These are phyloP conservation scores for Mycotypha africana DNA, from an alignment of 371 early-diverging fungal species.

Conservation along the genomic window DNA sequence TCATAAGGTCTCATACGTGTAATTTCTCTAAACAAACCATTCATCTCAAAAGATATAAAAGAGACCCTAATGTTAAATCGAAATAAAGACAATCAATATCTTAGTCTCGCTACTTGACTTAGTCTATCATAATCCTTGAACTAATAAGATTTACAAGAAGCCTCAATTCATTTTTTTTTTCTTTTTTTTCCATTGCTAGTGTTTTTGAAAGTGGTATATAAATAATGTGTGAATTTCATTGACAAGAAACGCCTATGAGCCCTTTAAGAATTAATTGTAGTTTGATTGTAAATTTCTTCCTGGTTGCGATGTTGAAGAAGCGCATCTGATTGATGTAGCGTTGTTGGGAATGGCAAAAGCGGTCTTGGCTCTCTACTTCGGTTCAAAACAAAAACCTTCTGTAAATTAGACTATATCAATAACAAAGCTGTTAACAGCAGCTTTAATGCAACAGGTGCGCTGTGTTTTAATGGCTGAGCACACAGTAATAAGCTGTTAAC, in stretches of 20 bases:
- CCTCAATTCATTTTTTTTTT: too few species aligned
- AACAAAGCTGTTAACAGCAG: constrained; percentile 3
- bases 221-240: too few species aligned
- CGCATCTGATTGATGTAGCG: constrained; percentile 2
- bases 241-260: not conserved
- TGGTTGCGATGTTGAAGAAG: not conserved
- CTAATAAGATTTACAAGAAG: too few species aligned
- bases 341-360: not conserved
- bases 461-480: constrained; percentile 2
- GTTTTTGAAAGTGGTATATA: too few species aligned
- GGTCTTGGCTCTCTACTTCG: constrained; percentile 2
- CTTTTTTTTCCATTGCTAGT: too few species aligned
- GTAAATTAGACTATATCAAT: constrained; percentile 1
- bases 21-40: too few species aligned
- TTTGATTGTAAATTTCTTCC: constrained; percentile 1
- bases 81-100: too few species aligned
- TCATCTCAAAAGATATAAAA: too few species aligned
- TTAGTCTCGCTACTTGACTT: too few species aligned
- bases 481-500: constrained; percentile 2
- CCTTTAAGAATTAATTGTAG: constrained; percentile 1
- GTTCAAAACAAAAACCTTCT: constrained; percentile 3
- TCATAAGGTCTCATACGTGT: too few species aligned
- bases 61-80: too few species aligned
- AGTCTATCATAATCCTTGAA: too few species aligned
- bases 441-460: constrained; percentile 3